phyloP scores from a whole-genome alignment of 2,329 filamentous ascomycete genomes.

The Capronia coronata region DNA sequence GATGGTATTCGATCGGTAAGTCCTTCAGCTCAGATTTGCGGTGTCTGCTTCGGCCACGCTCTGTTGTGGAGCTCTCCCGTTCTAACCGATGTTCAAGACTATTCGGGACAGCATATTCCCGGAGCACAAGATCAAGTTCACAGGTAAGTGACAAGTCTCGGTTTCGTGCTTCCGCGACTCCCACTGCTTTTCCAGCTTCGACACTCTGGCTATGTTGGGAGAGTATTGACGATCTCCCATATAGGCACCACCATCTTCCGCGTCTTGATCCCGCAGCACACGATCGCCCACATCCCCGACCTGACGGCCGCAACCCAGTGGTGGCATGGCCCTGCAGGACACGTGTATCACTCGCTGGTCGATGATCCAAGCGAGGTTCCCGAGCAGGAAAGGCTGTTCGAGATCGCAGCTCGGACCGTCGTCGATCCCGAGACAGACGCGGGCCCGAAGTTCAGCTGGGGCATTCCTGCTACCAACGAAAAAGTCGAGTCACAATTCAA shows the following conservation, averaged over 20 bases:
- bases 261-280: conserved; percentile 37
- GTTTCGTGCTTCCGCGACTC: no score
- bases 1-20: conserved; percentile 31
- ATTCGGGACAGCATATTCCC: conserved; percentile 41
- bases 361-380: conserved; percentile 30
- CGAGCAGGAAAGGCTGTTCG: conserved; percentile 33
- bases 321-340: conserved; percentile 42
- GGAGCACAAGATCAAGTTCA: conserved; percentile 43
- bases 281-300: conserved; percentile 32
- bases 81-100: conserved; percentile 33
- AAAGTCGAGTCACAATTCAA: conserved; percentile 34
- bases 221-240: no score
- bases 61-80: no score
- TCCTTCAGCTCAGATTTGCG: neutral
- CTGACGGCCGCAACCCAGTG: conserved; percentile 36
- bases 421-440: conserved; percentile 29
- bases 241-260: conserved; percentile 46
- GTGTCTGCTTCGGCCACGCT: no score
- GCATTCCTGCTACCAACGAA: conserved; percentile 26
- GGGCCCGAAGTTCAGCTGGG: conserved; percentile 25
- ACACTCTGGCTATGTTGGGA: conserved; percentile 10
- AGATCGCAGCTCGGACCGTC: conserved; percentile 37
- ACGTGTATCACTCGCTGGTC: conserved; percentile 40
- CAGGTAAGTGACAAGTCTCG: conserved; percentile 28
- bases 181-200: neutral